Evolutionary conservation across 495 filamentous ascomycete species (phyloP).

Genomic region (Collariella sp.): DNA sequence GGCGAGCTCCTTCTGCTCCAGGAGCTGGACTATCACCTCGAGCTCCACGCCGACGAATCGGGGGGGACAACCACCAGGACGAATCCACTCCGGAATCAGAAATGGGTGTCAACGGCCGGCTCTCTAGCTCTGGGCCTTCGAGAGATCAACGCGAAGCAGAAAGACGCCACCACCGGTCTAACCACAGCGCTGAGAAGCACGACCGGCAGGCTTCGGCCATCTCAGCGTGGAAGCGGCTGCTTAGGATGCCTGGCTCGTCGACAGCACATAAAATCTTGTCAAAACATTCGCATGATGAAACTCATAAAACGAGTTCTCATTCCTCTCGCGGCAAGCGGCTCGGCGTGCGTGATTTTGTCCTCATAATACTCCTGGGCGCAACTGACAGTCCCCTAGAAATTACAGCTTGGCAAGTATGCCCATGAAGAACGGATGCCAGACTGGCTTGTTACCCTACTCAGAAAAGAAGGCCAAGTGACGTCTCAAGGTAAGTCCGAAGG

Average conservation of each 20-base stretch:
- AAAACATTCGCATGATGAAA: slow-evolving; percentile 4
- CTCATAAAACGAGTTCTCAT: neutral
- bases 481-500: slow-evolving; percentile 47
- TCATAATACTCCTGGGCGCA: neutral
- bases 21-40: slow-evolving; percentile 63
- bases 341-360: slow-evolving; percentile 14
- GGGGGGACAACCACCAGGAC: slow-evolving; percentile 29
- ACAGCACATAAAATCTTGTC: neutral
- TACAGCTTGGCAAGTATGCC: slow-evolving; percentile 77
- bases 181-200: neutral
- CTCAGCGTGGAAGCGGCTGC: slow-evolving; percentile 19
- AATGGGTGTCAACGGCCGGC: neutral
- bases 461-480: slow-evolving; percentile 51
- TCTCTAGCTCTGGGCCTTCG: slow-evolving; percentile 10
- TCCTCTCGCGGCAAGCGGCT: slow-evolving; percentile 23
- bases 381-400: slow-evolving; percentile 22
- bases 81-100: neutral
- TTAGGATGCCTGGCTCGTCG: slow-evolving; percentile 20
- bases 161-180: slow-evolving; percentile 8
- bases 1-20: slow-evolving; percentile 54
- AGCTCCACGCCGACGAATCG: slow-evolving; percentile 59
- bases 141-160: slow-evolving; percentile 15
- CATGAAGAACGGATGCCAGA: slow-evolving; percentile 83
- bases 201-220: slow-evolving; percentile 20
- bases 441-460: slow-evolving; percentile 62